Conservation (phyloP, 2,329 filamentous ascomycete genomes). For the Zarea fungicola region DNA sequence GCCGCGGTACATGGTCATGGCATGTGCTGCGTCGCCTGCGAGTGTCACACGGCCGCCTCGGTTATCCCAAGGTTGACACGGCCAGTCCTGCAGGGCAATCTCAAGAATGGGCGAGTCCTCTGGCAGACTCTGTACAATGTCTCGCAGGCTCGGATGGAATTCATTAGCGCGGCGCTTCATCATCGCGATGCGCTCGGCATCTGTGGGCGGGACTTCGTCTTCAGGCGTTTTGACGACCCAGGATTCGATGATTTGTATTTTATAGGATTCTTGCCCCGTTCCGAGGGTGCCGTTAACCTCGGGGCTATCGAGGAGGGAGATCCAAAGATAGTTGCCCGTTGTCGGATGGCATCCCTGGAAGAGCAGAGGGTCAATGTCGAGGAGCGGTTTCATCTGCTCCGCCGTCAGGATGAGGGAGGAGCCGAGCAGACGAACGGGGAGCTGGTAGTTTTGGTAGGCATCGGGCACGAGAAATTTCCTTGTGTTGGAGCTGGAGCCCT, state of each 20-base stretch:
- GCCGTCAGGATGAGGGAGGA: slow-evolving; percentile 32
- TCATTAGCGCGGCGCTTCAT: slow-evolving; percentile 34
- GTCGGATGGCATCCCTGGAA: slow-evolving; percentile 50
- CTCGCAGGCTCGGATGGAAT: slow-evolving; percentile 34
- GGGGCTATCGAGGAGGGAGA: slow-evolving; percentile 40
- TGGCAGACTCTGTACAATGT: slow-evolving; percentile 38
- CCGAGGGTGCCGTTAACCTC: slow-evolving; percentile 30
- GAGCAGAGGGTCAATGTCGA: slow-evolving; percentile 47
- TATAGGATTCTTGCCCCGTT: slow-evolving; percentile 29
- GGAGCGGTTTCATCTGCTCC: slow-evolving; percentile 32
- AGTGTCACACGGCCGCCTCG: slow-evolving; percentile 40
- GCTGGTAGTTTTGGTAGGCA: slow-evolving; percentile 25
- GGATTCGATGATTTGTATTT: slow-evolving; percentile 41
- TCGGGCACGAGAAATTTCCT: slow-evolving; percentile 29
- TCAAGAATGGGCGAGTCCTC: slow-evolving; percentile 32
- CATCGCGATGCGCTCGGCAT: slow-evolving; percentile 28
- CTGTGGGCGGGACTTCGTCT: slow-evolving; percentile 27
- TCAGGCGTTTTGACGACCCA: slow-evolving; percentile 35
- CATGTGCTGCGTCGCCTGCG: slow-evolving; percentile 50
- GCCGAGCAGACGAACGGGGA: slow-evolving; percentile 35
- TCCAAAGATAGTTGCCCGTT: slow-evolving; percentile 46
- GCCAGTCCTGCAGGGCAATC: slow-evolving; percentile 33
- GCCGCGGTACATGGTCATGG: slow-evolving; percentile 52
- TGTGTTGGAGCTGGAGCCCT: slow-evolving; percentile 34
- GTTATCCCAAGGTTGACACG: slow-evolving; percentile 36